Evolutionary conservation across 495 filamentous ascomycete species (phyloP).

Genomic region (Penicillium turbatum): DNA sequence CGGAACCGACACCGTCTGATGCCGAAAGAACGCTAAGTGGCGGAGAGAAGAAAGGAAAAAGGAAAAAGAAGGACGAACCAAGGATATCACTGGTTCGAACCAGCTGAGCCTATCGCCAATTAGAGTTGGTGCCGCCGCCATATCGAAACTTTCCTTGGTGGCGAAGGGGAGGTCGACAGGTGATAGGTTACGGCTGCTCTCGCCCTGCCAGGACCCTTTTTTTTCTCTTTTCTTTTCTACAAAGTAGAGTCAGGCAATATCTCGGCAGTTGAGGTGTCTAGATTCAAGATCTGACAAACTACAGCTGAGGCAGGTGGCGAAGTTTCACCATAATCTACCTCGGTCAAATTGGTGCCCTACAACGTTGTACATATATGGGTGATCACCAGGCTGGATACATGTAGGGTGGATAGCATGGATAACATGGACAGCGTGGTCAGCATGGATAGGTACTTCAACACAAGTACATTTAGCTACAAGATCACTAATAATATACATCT

Average conservation of each 20-base stretch:
- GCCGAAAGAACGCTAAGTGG: not conserved
- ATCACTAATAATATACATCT: not conserved
- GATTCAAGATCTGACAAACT: not conserved
- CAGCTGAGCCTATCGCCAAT: conserved; percentile 8
- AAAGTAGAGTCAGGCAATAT: not conserved
- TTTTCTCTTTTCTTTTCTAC: not conserved
- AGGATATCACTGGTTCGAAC: conserved; percentile 19
- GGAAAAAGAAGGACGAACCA: not conserved
- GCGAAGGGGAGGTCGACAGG: not conserved
- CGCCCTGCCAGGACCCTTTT: not conserved
- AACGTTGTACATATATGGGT: no score
- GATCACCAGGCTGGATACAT: no score
- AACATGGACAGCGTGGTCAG: no score
- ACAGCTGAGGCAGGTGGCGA: not conserved
- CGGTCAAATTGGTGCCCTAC: no score
- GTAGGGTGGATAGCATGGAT: no score
- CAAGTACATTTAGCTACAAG: not conserved
- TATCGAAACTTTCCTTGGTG: not conserved
- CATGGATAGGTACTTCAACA: not conserved
- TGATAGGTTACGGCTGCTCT: not conserved
- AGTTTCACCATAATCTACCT: not conserved
- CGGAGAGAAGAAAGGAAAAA: not conserved
- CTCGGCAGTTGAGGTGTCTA: not conserved
- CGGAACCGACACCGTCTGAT: not conserved
- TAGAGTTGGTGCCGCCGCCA: not conserved